Percentiles rank a stretch among this genome's conserved stretches.
These are phyloP conservation scores for Turnera subulata DNA, from an alignment of 345 rosid genomes.

Conservation along the genomic window DNA sequence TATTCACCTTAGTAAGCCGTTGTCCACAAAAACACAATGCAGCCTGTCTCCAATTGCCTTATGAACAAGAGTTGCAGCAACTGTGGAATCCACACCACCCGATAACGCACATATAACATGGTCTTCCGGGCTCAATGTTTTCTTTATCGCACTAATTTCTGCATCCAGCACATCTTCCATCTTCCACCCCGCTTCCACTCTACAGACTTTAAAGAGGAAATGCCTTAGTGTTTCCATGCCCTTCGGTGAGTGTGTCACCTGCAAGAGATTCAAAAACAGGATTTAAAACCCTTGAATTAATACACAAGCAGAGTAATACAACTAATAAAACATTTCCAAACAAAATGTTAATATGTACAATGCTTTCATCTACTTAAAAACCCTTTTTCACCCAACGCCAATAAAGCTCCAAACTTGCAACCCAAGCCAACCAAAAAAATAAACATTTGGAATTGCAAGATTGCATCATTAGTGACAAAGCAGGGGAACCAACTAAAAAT, in stretches of 20 bases:
- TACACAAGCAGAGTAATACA: background rate
- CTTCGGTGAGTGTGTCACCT: constrained; percentile 94
- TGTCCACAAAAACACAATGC: constrained; percentile 94
- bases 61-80: constrained; percentile 96
- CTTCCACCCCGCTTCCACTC: constrained; percentile 74
- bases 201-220: constrained; percentile 79
- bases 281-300: background rate
- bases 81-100: constrained; percentile 98
- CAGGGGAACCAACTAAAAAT: too few relatives aligned
- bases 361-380: too few relatives aligned
- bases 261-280: constrained; percentile 14
- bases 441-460: too few relatives aligned
- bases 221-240: constrained; percentile 80
- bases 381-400: too few relatives aligned
- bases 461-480: too few relatives aligned
- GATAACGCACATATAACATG: constrained; percentile 94
- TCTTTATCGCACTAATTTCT: constrained; percentile 71
- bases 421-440: too few relatives aligned
- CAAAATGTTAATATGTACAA: too few relatives aligned
- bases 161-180: constrained; percentile 90
- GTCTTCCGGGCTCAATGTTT: constrained; percentile 63
- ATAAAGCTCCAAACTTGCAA: too few relatives aligned
- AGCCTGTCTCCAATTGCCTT: constrained; percentile 94
- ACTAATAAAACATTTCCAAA: background rate
- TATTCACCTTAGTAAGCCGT: constrained; percentile 81